Percentiles rank a stretch among this genome's conserved stretches.
Conservation (phyloP, 2,329 filamentous ascomycete genomes). For the Xylaria sp. region DNA sequence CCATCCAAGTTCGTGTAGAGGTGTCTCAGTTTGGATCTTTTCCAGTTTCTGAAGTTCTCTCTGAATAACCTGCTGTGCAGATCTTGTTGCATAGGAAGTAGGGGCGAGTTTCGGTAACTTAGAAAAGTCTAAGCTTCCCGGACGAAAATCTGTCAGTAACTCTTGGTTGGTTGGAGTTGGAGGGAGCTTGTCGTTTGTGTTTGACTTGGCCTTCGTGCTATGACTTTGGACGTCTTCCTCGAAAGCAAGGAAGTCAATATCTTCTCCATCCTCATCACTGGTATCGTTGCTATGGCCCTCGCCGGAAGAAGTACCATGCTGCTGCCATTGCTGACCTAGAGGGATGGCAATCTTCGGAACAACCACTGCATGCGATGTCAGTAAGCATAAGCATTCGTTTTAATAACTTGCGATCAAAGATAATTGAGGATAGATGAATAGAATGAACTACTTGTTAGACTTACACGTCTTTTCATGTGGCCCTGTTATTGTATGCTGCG, state of each 20-base stretch:
- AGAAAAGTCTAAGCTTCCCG: constrained; percentile 71
- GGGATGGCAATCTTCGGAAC: constrained; percentile 52
- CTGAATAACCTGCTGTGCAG: constrained; percentile 71
- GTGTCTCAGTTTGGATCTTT: constrained; percentile 69
- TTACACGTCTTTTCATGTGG: not conserved
- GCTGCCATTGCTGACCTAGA: constrained; percentile 23
- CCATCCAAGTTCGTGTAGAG: constrained; percentile 80
- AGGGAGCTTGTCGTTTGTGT: constrained; percentile 17
- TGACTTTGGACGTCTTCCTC: constrained; percentile 25
- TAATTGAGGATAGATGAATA: no score
- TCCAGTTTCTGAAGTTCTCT: constrained; percentile 73
- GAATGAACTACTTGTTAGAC: not conserved
- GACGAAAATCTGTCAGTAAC: constrained; percentile 64
- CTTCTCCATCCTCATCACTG: constrained; percentile 57
- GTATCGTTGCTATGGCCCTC: constrained; percentile 49
- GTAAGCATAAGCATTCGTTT: not conserved
- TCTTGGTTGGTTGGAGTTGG: constrained; percentile 31
- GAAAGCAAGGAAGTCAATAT: constrained; percentile 54
- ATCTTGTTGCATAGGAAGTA: constrained; percentile 71
- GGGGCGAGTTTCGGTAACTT: constrained; percentile 72
- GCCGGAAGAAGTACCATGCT: not conserved
- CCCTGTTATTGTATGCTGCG: constrained; percentile 35
- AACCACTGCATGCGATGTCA: constrained; percentile 18
- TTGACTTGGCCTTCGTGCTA: constrained; percentile 32
- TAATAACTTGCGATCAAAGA: not conserved